Evolutionary conservation across 176 grass and related monocot species (phyloP), one percentile per base, ranked within the genome.

Genomic region (Cymbopogon citratus): DNA sequence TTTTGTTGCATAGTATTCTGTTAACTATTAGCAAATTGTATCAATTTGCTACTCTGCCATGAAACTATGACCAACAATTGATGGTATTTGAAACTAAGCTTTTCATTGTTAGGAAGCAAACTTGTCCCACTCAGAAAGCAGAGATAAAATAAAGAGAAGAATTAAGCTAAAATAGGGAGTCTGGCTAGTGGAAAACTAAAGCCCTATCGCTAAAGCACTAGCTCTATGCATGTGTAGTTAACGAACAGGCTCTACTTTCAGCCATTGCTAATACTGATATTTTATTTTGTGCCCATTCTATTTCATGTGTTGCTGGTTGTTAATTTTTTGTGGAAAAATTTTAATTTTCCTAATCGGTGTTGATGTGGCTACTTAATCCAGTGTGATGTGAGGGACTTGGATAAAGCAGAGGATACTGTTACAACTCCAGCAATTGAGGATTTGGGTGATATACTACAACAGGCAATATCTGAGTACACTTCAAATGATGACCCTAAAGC

Each of bases 401-500:
- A 81, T 72, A 76, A 77, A 77, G 28, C 57, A 86, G 38, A 87
- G 34, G 48, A 66, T 75, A 64, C 45, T 65, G 6, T 40, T 69
- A 23, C 56, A 35, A 46, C 36, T 78, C 81, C 46, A 69, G 49
- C 38, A 82, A 36, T 78, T 52, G 72, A 92, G 79, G 67, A 84
- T 65, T 56, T 94, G 66, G 61, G 83, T 87, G 79, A 83, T 93
- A n/a, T 75, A 11, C 63, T 98, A 57, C 57, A 91, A 46, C 75
- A 93, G 65, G 95, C 92, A 68, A 88, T 95, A 73, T 81, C 82
- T 87, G 72, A 90, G 54, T 98, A 90, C 75, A 80, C 56, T 36
- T 76, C 45, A 54, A 70, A 73, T 76, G 79, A 93, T 78, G 81
- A 93, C 45, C 82, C 90, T 84, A 87, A 93, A 93, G 56, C 83